Evolutionary conservation across 2,329 filamentous ascomycete species (phyloP), one percentile per base, ranked within the genome.

Genomic region (Colletotrichum cereale): DNA sequence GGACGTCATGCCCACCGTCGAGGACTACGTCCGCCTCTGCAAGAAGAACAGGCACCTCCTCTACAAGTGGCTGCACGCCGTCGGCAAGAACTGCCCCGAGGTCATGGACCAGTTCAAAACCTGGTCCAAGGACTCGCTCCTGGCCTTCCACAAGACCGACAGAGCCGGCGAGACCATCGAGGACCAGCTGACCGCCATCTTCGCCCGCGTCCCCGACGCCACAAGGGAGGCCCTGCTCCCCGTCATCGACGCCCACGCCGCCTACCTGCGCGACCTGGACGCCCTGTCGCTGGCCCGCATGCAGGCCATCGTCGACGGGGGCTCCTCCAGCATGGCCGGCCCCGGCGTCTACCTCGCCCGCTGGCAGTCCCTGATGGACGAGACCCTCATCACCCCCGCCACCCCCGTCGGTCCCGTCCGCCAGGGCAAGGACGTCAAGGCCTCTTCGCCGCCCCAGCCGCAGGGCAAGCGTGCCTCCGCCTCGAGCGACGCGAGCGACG

Each of bases 321-420:
- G 76, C 5, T 75, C 77, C 56, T 67, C 64, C 42, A 74, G 62
- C 52, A 73, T 87, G 64, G 85, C 85, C 31, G 92, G 92, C 0
- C 92, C 93, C 0, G 93, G 93, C 1, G 88, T 92, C 57, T 95
- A 92, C 77, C 86, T 95, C 31, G 86, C 88, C 1, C 87, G 90
- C 61, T 95, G 93, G 93, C 91, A 94, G 78, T 84, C 87, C 0
- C 83, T 95, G 8, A 83, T 95, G 3, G 91, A 95, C 77, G 83
- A 86, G n/a, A 93, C 93, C 0, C 79, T 86, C 56, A 90, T 95
- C 72, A 92, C 91, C 1, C 92, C 93, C 0, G 85, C 82, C 0
- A 84, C 81, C 1, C 79, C 84, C 0, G 77, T 80, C 1, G 91
- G 91, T 0, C 82, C 84, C 1, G 79, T 91, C 0, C 84, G 92